phyloP scores from a whole-genome alignment of 2,329 filamentous ascomycete genomes.

The Trichoderma sp. region DNA sequence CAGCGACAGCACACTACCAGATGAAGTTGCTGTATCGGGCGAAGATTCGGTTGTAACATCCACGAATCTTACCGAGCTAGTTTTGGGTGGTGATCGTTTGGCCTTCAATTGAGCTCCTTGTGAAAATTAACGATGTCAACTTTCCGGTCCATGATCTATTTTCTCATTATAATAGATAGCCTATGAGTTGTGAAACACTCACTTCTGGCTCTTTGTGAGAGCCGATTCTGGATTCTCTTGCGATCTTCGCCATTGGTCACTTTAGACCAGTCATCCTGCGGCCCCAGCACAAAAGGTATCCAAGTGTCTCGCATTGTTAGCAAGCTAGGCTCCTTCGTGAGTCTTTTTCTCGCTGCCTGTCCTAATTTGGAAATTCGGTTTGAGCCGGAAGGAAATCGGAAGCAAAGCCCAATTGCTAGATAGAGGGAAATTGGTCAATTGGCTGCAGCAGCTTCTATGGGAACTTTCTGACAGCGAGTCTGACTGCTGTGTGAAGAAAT shows the following conservation, averaged over 20 bases:
- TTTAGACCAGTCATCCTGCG: slow-evolving; percentile 7
- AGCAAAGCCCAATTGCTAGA: neutral
- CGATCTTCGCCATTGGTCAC: neutral
- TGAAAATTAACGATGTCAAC: neutral
- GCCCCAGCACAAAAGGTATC: neutral
- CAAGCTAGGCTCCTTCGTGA: neutral
- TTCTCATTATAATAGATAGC: too few species aligned
- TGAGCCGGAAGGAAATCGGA: neutral
- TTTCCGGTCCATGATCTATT: neutral
- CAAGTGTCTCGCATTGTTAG: neutral
- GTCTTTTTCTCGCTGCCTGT: neutral
- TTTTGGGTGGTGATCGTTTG: neutral
- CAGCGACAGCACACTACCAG: neutral
- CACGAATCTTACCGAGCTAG: neutral
- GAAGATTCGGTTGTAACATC: neutral
- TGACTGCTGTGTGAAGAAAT: neutral
- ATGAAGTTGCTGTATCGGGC: neutral
- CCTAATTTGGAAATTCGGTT: neutral
- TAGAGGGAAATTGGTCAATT: accelerated
- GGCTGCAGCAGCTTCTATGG: neutral
- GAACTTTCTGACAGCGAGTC: neutral
- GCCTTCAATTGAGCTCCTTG: neutral
- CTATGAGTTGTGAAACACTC: neutral
- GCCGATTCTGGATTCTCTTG: neutral
- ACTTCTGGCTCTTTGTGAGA: neutral